Conservation (phyloP, 306 rosid genomes). For the Spatholobus suberectus region DNA sequence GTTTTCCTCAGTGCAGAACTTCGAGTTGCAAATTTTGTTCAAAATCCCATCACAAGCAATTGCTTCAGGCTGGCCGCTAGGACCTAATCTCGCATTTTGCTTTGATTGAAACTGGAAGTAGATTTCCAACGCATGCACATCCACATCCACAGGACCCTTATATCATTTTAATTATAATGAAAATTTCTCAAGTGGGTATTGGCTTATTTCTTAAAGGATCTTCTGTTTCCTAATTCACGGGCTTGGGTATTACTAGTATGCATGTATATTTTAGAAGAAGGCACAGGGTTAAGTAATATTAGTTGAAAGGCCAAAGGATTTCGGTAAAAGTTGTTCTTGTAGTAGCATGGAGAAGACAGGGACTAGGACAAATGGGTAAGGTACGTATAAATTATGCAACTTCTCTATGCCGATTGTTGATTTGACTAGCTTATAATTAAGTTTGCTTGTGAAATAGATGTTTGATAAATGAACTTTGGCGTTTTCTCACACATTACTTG, state of each 20-base stretch:
- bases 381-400: constrained; percentile 41
- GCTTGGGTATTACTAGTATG: neutral
- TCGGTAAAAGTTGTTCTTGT: neutral
- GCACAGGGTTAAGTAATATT: neutral
- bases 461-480: neutral
- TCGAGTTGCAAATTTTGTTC: neutral
- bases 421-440: neutral
- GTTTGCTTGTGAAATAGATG: neutral
- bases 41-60: no score
- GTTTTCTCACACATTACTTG: neutral
- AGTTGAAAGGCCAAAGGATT: neutral
- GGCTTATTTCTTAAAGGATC: neutral
- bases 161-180: neutral
- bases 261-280: no score
- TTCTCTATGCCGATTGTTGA: constrained; percentile 25
- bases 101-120: constrained; percentile 32
- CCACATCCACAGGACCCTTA: neutral
- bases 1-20: constrained; percentile 19
- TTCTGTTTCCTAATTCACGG: neutral
- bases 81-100: constrained; percentile 33
- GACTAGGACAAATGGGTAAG: neutral
- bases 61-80: constrained; percentile 11
- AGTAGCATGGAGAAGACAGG: neutral
- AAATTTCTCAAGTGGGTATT: neutral
- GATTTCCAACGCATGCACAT: constrained; percentile 26